Evolutionary conservation across 192 early-diverging fungal genomes (phyloP), one percentile per base, ranked within the genome.

Genomic region (Linderina pennispora): DNA sequence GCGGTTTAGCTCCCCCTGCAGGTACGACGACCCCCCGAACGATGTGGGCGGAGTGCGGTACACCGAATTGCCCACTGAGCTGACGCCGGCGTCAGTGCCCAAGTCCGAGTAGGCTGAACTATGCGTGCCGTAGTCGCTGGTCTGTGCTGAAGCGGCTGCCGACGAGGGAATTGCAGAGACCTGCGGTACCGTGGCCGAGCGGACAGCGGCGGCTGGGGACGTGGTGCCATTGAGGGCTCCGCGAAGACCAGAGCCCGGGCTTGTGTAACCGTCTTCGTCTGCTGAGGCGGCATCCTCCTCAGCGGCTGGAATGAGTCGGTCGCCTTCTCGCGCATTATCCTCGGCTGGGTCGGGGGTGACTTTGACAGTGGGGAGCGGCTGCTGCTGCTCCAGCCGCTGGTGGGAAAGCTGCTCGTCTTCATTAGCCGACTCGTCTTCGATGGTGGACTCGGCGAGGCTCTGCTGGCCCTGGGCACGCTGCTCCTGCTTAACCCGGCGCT

Each of bases 41-140:
- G 68, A 72, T n/a, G 68, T 72, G 4, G 62, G 68, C 33, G 68
- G 61, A 20, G 68, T 72, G 48, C 68, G 61, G 44, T 72, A 72
- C 13, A 56, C 56, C 43, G 68, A 72, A 45, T 72, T 63, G 41
- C 56, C 54, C 11, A 58, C 44, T 18, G 65, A 56, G 65, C 65
- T 68, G 51, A 60, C 58, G n/a, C 52, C 67, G 8, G 61, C 57
- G 16, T 64, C 68, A 3, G 68, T 72, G 26, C 55, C 68, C 18
- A 72, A 43, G 35, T 72, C 68, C 2, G 68, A 64, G 25, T 55
- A 60, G 28, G 55, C 43, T 5, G 59, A 36, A 28, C 43, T 58
- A 48, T 58, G 58, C 15, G 58, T 48, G 19, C 53, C 65, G 26
- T 36, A 44, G 16, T 58, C 59, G 43, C 66, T 62, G 39, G 37